Evolutionary conservation across 805 yeast species (phyloP), one percentile per base, ranked within the genome.

Genomic region (Lipomyces sp.): DNA sequence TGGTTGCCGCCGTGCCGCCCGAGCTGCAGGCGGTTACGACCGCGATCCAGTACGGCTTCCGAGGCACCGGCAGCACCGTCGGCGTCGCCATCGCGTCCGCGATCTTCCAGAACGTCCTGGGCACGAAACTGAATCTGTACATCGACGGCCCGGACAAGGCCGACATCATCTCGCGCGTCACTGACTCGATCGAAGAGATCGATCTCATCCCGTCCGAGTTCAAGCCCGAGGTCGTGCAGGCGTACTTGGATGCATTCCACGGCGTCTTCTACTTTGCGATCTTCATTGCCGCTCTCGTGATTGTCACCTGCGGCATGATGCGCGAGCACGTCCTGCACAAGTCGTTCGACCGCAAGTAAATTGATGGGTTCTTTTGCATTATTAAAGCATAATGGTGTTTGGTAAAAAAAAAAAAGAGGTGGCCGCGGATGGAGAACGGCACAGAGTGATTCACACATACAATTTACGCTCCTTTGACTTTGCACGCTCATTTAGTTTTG

Each of bases 1-100:
- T 83, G 69, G 80, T 83, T 47, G 80, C 86, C 1, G 75, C 85
- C 3, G 87, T 80, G 1, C 79, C 81, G 2, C 56, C 67, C 14
- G 70, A 74, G 39, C 75, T 75, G 57, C 89, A 82, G 62, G 89
- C 91, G 1, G 74, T 84, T 28, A 82, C 85, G 1, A 84, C 90
- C 1, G 83, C 89, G 0, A 81, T 84, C 53, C 87, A 83, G 55
- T 84, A 84, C 63, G 84, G 84, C 0, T 82, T 82, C 66, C 73
- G 87, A 63, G 76, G 86, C 11, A 80, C 84, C 0, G 88, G 88
- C 0, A 79, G 84, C 6, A 82, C 86, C 0, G 68, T 83, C 41
- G 88, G 88, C 43, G 85, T 83, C 19, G 70, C 84, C 1, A 62
- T 78, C 16, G 80, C 82, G 1, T 70, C 79, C 34, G 80, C 83